These are phyloP conservation scores for Vaucheria bursata DNA, from an alignment of 352 stramenopile species.

Conservation along the genomic window DNA sequence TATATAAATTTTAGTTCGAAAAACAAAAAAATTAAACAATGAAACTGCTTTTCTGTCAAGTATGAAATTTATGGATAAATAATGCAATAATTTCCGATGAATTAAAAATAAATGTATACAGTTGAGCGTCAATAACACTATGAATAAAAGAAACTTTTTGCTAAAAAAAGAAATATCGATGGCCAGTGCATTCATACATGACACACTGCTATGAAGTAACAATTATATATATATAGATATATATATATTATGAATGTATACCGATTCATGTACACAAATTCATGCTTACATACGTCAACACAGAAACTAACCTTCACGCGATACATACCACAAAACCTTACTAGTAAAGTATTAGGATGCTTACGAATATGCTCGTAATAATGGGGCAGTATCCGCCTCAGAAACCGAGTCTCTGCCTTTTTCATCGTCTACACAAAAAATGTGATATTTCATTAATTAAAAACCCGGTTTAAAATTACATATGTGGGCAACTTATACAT, in stretches of 20 bases:
- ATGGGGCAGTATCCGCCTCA: conserved; percentile 87
- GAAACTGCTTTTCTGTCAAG: too few species aligned
- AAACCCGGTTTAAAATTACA: too few species aligned
- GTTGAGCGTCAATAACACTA: too few species aligned
- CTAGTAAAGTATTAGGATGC: conserved; percentile 93
- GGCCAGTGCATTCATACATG: not conserved
- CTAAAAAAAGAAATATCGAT: too few species aligned
- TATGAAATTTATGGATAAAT: too few species aligned
- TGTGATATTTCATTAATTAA: not conserved
- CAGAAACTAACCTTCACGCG: not conserved
- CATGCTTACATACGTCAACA: not conserved
- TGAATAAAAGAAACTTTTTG: too few species aligned
- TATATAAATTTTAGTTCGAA: too few species aligned
- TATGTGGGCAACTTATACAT: too few species aligned
- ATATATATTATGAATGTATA: not conserved
- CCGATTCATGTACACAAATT: not conserved
- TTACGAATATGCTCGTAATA: conserved; percentile 94
- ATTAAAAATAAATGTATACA: too few species aligned
- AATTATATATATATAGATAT: not conserved
- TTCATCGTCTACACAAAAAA: not conserved
- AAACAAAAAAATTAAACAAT: too few species aligned
- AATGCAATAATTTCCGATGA: too few species aligned
- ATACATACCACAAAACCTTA: conserved; percentile 74
- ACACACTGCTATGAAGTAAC: not conserved
- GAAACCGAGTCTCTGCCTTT: conserved; percentile 85